Conservation (phyloP, 306 rosid species). For the Benincasa hispida region DNA sequence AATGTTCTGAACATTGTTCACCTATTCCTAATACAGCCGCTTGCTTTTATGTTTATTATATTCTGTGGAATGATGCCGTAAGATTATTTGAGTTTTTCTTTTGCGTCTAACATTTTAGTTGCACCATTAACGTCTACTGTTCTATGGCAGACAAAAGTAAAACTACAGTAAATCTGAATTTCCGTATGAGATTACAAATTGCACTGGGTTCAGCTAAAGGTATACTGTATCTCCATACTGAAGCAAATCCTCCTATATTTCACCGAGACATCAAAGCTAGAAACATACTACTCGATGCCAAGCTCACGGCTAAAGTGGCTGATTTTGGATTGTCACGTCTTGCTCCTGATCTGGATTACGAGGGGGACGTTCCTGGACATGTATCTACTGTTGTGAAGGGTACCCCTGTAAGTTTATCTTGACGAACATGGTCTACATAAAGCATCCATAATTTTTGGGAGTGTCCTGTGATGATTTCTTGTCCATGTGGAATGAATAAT, state of each 20-base stretch:
- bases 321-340: slow-evolving; percentile 91
- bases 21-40: background rate
- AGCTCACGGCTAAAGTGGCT: slow-evolving; percentile 63
- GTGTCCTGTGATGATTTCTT: background rate
- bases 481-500: background rate
- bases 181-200: slow-evolving; percentile 43
- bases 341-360: slow-evolving; percentile 51
- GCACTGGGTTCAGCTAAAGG: slow-evolving; percentile 87
- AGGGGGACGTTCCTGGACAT: slow-evolving; percentile 44
- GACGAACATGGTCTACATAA: background rate
- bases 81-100: background rate
- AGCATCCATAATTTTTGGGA: background rate
- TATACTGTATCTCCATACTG: slow-evolving; percentile 74
- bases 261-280: slow-evolving; percentile 88
- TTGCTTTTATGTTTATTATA: background rate
- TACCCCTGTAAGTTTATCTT: slow-evolving; percentile 63
- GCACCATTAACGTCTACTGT: slow-evolving; percentile 3
- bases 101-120: background rate
- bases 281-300: slow-evolving; percentile 72
- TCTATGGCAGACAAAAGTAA: slow-evolving; percentile 34
- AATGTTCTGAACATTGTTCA: background rate
- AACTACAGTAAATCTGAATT: slow-evolving; percentile 27
- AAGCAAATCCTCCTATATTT: slow-evolving; percentile 89
- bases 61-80: background rate
- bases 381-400: slow-evolving; percentile 89